These are phyloP conservation scores for Xylaria sp. DNA, from an alignment of 495 filamentous ascomycete genomes.

Conservation along the genomic window DNA sequence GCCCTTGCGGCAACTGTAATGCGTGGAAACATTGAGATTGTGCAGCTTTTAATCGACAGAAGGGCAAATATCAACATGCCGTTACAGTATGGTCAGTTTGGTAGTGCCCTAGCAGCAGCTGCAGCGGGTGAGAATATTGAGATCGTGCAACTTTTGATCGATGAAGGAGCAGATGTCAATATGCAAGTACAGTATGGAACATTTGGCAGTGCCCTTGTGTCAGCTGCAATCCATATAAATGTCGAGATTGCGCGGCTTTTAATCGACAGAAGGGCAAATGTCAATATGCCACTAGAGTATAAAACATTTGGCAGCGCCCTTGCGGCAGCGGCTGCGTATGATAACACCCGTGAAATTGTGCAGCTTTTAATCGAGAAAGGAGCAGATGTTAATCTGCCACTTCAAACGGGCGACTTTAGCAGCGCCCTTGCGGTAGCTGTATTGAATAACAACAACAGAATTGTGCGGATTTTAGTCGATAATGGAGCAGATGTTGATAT, in stretches of 20 bases:
- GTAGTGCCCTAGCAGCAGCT: slow-evolving; percentile 34
- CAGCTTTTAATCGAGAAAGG: slow-evolving; percentile 37
- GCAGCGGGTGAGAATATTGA: neutral
- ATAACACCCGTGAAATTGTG: slow-evolving; percentile 11
- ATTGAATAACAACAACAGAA: neutral
- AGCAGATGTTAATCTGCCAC: slow-evolving; percentile 39
- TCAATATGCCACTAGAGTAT: slow-evolving; percentile 18
- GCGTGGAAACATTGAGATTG: neutral
- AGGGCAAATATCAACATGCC: slow-evolving; percentile 35
- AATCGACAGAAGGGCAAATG: slow-evolving; percentile 32
- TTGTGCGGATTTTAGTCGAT: slow-evolving; percentile 33
- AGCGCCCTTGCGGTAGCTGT: slow-evolving; percentile 24
- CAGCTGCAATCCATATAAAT: neutral
- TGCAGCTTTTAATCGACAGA: slow-evolving; percentile 27
- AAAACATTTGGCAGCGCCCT: neutral
- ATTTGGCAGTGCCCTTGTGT: slow-evolving; percentile 39
- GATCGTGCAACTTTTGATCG: slow-evolving; percentile 26
- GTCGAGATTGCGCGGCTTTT: slow-evolving; percentile 19
- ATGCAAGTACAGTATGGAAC: slow-evolving; percentile 24
- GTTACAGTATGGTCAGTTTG: slow-evolving; percentile 27
- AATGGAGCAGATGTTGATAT: slow-evolving; percentile 43
- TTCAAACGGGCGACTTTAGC: slow-evolving; percentile 21
- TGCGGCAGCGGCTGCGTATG: neutral
- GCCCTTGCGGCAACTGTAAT: slow-evolving; percentile 19
- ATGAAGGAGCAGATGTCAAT: slow-evolving; percentile 35